A percentile compares a stretch with the other conserved stretches of the same genome.
These are phyloP conservation scores for Bassia scoparia DNA, from an alignment of 148 eudicot genomes.

Conservation along the genomic window DNA sequence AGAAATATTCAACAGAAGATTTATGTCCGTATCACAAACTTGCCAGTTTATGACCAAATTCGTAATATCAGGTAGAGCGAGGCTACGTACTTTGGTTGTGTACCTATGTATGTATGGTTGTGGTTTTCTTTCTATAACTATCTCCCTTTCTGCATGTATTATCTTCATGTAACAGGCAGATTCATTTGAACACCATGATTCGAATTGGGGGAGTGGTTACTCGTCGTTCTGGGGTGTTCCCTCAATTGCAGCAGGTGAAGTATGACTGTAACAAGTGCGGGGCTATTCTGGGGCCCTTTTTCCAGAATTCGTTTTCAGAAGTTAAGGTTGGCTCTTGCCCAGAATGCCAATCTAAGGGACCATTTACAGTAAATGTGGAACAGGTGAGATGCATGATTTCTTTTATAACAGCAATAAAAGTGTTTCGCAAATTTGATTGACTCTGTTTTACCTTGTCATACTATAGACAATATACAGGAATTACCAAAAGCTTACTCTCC, in stretches of 20 bases:
- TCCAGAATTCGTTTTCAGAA: conserved; percentile 88
- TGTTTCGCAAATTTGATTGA: background rate
- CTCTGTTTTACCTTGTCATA: conserved; percentile 18
- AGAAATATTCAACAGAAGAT: conserved; percentile 81
- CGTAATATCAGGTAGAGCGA: conserved; percentile 75
- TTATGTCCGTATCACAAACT: conserved; percentile 75
- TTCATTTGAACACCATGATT: conserved; percentile 94
- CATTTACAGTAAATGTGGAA: conserved; percentile 88
- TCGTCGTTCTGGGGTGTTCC: conserved; percentile 92
- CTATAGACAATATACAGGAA: conserved; percentile 87
- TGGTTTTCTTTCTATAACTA: background rate
- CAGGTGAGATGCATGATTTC: conserved; percentile 42
- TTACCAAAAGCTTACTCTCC: conserved; percentile 92
- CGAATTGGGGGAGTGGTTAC: conserved; percentile 98
- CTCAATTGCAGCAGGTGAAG: conserved; percentile 92
- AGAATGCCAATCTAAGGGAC: conserved; percentile 95
- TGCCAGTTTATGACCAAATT: conserved; percentile 92
- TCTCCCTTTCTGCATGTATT: background rate
- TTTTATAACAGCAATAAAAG: background rate
- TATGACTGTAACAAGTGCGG: conserved; percentile 97
- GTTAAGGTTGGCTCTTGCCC: conserved; percentile 99
- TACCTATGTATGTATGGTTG: background rate
- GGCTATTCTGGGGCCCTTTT: conserved; percentile 78
- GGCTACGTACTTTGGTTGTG: background rate
- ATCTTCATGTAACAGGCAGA: conserved; percentile 50